phyloP scores from a whole-genome alignment of 139 green algal genomes.

The Mychonastes homosphaera region DNA sequence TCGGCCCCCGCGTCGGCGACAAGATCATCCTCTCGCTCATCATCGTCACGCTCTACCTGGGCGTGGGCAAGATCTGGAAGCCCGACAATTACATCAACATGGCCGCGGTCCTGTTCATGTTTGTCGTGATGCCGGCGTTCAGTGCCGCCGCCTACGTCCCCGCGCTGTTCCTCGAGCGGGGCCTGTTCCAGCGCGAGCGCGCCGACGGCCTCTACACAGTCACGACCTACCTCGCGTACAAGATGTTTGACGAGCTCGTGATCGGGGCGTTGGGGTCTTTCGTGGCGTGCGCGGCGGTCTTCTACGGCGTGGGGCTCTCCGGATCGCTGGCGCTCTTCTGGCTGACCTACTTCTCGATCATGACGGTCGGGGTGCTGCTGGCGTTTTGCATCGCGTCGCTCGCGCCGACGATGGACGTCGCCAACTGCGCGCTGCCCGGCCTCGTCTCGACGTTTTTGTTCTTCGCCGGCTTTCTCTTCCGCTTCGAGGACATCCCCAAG shows the following conservation, averaged over 20 bases:
- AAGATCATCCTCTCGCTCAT: conserved; percentile 48
- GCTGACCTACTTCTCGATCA: conserved; percentile 36
- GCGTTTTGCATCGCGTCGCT: conserved; percentile 63
- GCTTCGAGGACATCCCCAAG: conserved; percentile 41
- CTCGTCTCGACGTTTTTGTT: conserved; percentile 46
- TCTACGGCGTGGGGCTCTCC: conserved; percentile 26
- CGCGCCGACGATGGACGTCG: conserved; percentile 66
- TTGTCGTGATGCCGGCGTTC: conserved; percentile 54
- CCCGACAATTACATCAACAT: conserved; percentile 59
- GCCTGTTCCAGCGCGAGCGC: conserved; percentile 63
- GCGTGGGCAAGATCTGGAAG: conserved; percentile 20
- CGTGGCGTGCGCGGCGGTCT: conserved; percentile 5
- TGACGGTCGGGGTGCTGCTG: conserved; percentile 39
- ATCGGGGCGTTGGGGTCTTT: conserved; percentile 12
- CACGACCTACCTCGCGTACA: conserved; percentile 65
- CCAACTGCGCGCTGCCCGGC: conserved; percentile 51
- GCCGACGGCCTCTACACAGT: conserved; percentile 66
- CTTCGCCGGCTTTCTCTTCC: conserved; percentile 45
- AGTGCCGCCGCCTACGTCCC: conserved; percentile 67
- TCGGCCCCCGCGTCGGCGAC: conserved; percentile 61
- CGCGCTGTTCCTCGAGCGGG: conserved; percentile 61
- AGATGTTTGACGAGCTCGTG: conserved; percentile 50
- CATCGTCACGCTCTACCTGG: conserved; percentile 58
- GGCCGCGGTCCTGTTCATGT: conserved; percentile 68
- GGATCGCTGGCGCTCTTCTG: conserved; percentile 36